Base-by-base conservation (phyloP, 176 grass and related monocot genomes). In the Oropetium thomaeum region DNA sequence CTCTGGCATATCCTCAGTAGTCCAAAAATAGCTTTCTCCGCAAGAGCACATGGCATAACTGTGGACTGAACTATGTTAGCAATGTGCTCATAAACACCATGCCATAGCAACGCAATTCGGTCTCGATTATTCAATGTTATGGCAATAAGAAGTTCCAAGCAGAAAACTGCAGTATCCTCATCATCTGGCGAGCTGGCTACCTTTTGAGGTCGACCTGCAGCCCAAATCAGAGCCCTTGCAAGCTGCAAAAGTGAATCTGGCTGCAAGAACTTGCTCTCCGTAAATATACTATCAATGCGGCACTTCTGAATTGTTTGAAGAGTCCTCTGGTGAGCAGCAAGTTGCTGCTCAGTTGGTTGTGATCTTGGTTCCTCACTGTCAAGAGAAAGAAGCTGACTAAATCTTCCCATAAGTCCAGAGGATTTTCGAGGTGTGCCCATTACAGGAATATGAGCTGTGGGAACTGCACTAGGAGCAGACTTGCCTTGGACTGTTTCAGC, bases 11-110 rank as follows among this genome's bases (percentile, higher is more conserved):
- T 99, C 28, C 92, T 84, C 48, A 99, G 72, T 47, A 99, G 91
- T 30, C 96, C 96, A 88, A 99, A 99, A 82, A 99, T 93, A 64
- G 96, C 96, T 75, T 92, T 99, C 73, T 99, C 96, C 49, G 92
- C 92, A 60, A 99, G 82, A 70, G 92, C 92, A 47, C 96, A 99
- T 26, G 96, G 92, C 87, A 92, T 88, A 62, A 96, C 89, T 58
- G 92, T 88, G 28, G 91, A 92, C 82, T 99, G 96, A 71, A 99
- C 87, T 78, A 99, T 99, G 63, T 77, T 90, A 77, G 92, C 87
- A 52, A 99, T 99, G 84, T 99, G 96, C 76, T 99, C 96, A 44
- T 96, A 99, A 20, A 99, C 92, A 34, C 89, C 92, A 70, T 95
- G 96, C 96, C 96, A 99, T 14, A 99, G 87, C 76, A 99, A 82